phyloP scores from a whole-genome alignment of 164 flowering plant genomes.

The Stephania yunnanensis region DNA sequence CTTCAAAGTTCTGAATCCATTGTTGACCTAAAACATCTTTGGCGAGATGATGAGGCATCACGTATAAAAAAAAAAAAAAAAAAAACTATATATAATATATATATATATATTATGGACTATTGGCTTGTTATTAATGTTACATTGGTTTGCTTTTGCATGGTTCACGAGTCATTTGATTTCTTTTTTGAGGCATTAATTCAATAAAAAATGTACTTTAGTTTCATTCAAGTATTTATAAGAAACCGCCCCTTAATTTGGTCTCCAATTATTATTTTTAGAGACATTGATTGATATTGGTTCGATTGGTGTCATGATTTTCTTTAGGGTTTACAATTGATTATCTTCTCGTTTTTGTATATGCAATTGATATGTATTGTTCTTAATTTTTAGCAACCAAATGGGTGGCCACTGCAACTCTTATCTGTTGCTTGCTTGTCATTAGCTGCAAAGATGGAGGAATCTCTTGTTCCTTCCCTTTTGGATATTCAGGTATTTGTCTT shows the following conservation, averaged over 20 bases:
- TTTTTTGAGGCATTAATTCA: no score
- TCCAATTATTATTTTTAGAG: neutral
- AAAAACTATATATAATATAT: no score
- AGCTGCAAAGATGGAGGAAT: slow-evolving; percentile 98
- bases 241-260: neutral
- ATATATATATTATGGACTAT: no score
- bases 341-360: neutral
- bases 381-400: slow-evolving; percentile 46
- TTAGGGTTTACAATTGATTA: neutral
- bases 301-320: neutral
- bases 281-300: neutral
- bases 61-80: no score
- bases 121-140: no score
- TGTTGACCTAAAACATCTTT: no score
- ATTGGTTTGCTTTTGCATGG: no score
- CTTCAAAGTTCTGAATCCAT: no score
- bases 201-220: no score
- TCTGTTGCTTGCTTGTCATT: slow-evolving; percentile 84
- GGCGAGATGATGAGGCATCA: no score
- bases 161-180: no score
- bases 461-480: slow-evolving; percentile 75
- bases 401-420: slow-evolving; percentile 86
- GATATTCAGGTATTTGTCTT: slow-evolving; percentile 65
- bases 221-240: no score
- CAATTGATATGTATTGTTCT: neutral